Evolutionary conservation across 2,329 filamentous ascomycete species (phyloP).

Genomic region (Cladophialophora yegresii): DNA sequence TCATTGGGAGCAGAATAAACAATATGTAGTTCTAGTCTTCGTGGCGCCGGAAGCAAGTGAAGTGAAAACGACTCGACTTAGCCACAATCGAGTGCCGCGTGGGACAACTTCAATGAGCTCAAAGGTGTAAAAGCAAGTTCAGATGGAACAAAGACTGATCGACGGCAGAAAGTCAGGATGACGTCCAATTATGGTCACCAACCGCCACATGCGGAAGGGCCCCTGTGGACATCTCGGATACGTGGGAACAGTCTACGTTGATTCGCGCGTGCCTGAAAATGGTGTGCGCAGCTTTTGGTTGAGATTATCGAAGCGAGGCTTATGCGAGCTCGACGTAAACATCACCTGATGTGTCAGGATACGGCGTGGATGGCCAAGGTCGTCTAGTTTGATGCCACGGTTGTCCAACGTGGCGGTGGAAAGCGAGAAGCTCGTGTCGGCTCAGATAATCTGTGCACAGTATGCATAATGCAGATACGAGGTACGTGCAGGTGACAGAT

Average conservation of each 20-base stretch:
- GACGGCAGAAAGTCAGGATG: background rate
- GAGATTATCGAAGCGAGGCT: background rate
- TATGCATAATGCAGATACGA: background rate
- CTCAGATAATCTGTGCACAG: constrained; percentile 3
- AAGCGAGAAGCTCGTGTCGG: background rate
- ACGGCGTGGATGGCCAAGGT: background rate
- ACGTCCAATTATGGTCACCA: background rate
- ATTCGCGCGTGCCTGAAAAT: constrained; percentile 5
- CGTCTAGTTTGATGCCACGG: constrained; percentile 1
- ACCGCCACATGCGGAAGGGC: background rate
- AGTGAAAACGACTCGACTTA: background rate
- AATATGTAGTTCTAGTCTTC: background rate
- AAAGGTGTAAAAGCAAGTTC: background rate
- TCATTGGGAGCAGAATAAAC: background rate
- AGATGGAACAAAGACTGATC: background rate
- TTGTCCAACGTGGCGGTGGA: background rate
- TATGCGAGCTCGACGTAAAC: constrained; percentile 1
- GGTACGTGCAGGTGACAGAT: background rate
- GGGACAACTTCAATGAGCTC: background rate
- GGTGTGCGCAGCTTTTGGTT: background rate
- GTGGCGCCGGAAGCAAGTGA: background rate
- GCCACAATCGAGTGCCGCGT: background rate
- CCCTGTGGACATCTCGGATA: background rate
- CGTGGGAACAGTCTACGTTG: background rate
- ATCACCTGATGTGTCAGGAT: constrained; percentile 3